Base-by-base conservation (phyloP, 257 asterid genomes). In the Misopates orontium region DNA sequence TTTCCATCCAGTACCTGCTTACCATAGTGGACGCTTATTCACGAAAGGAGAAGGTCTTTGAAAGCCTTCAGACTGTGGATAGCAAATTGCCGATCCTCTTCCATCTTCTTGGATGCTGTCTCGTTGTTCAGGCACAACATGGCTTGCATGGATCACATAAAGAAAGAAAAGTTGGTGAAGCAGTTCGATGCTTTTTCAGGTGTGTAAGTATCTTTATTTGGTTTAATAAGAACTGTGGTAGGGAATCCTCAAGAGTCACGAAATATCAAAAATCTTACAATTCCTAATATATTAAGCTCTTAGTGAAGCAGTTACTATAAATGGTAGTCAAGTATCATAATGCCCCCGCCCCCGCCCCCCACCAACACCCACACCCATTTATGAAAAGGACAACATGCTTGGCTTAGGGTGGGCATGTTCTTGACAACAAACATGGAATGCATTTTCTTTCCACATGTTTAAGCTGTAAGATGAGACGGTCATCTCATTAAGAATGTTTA, bases 41-140 rank as follows among this genome's bases (percentile, higher is more conserved):
- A 31, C 86, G 82, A 78, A 86, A 84, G 85, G 92, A 90, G 77
- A 90, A 80, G 76, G 73, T 69, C 39, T 93, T 77, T 70, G 90
- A 73, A 69, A 90, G 95, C 73, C 87, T 86, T 83, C 96, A 85
- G 83, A 77, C 75, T 65, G 67, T 64, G 62, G 85, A 79, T 73
- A 87, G 89, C 23, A 82, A 76, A 77, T 80, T 86, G 79, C 74
- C 92, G 64, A 72, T 78, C 10, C 81, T 79, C 52, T 78, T 82
- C 71, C 99, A 93, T 80, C 95, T 93, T 73, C 96, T 93, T 55
- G 99, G 99, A 56, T 90, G 96, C 68, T 93, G 96, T 81, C 84
- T 80, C 62, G 80, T 90, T 74, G 91, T 89, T 44, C 97, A 93
- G 85, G 74, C 90, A 62, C 94, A 84, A 68, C 71, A 70, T 74